These are phyloP conservation scores for Cadophora malorum DNA, from an alignment of 2,329 filamentous ascomycete genomes.

Conservation along the genomic window DNA sequence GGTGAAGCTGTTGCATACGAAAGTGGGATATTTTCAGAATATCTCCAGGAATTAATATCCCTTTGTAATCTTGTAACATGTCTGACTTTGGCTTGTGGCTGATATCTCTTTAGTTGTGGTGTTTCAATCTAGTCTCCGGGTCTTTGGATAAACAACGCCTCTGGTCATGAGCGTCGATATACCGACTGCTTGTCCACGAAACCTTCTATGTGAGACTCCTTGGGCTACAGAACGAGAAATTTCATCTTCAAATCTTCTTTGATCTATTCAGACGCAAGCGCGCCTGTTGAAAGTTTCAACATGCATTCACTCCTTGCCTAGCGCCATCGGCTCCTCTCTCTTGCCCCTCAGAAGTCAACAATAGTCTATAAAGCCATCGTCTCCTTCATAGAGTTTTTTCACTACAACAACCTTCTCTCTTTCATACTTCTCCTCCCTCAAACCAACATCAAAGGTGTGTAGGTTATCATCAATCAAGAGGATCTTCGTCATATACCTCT, in stretches of 20 bases:
- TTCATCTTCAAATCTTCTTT: background rate
- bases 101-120: background rate
- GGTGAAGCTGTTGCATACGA: background rate
- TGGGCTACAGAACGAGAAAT: background rate
- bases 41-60: background rate
- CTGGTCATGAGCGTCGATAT: background rate
- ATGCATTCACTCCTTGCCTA: slow-evolving; percentile 7
- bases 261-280: background rate
- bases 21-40: slow-evolving; percentile 2
- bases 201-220: background rate
- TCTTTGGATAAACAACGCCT: background rate
- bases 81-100: background rate
- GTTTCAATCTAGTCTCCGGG: background rate
- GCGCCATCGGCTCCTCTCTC: background rate
- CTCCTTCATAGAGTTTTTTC: background rate
- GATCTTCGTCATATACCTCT: background rate
- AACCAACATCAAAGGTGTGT: background rate
- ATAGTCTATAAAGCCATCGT: background rate
- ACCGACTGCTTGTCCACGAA: background rate
- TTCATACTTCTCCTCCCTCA: background rate
- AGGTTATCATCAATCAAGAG: background rate
- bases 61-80: slow-evolving; percentile 1
- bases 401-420: slow-evolving; percentile 1
- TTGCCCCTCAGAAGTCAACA: background rate
- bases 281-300: background rate